These are phyloP conservation scores for Pisolithus orientalis DNA, from an alignment of 768 basidiomycete species.

Conservation along the genomic window DNA sequence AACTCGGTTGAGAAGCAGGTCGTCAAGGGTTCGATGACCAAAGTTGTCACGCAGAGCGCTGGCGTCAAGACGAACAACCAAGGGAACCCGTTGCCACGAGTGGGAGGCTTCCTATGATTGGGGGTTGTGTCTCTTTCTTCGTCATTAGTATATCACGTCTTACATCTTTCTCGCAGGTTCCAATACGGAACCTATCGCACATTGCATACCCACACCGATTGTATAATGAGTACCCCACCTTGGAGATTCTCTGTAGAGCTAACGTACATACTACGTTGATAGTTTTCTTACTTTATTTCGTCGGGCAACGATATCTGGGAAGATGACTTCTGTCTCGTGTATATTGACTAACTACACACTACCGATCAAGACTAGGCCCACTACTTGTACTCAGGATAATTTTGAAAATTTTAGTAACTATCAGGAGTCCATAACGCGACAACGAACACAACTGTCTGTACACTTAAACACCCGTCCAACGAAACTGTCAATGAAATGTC, in stretches of 20 bases:
- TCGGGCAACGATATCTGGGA: background rate
- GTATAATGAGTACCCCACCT: background rate
- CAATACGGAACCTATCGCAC: background rate
- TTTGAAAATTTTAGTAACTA: background rate
- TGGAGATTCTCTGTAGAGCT: background rate
- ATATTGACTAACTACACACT: background rate
- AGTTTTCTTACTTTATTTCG: background rate
- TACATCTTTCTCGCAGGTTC: background rate
- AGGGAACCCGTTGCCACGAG: slow-evolving; percentile 11
- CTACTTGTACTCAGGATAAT: background rate
- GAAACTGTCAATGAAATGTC: background rate
- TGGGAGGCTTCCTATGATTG: background rate
- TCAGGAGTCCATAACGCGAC: too few species aligned
- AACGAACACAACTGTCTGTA: too few species aligned
- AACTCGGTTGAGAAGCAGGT: slow-evolving; percentile 41
- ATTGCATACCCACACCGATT: background rate
- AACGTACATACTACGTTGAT: background rate
- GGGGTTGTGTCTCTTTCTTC: background rate
- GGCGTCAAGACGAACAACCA: slow-evolving; percentile 8
- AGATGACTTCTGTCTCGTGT: background rate
- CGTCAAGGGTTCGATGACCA: slow-evolving; percentile 50
- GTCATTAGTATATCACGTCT: background rate
- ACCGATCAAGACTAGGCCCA: background rate
- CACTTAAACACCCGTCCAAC: too few species aligned
- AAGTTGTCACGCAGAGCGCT: slow-evolving; percentile 34